These are phyloP conservation scores for Lagenidium sp. DNA, from an alignment of 352 stramenopile genomes.

Conservation along the genomic window DNA sequence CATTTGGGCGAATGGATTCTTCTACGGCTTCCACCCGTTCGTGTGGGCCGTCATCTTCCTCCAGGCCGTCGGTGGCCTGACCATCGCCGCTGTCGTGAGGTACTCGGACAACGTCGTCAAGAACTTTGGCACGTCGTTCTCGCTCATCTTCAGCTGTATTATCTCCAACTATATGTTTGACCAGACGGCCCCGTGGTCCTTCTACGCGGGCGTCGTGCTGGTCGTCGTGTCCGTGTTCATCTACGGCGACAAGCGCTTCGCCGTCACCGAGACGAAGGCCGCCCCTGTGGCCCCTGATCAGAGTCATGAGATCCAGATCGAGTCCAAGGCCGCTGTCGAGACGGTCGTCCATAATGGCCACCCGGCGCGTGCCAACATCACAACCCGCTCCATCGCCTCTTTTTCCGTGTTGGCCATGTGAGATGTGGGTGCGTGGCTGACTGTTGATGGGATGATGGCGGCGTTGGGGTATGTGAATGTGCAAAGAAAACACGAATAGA, in stretches of 20 bases:
- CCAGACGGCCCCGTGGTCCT: slow-evolving; percentile 53
- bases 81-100: slow-evolving; percentile 76
- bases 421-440: background rate
- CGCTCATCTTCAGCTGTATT: slow-evolving; percentile 81
- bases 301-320: slow-evolving; percentile 53
- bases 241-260: slow-evolving; percentile 78
- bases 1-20: slow-evolving; percentile 62
- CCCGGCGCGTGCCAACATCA: slow-evolving; percentile 23
- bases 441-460: too few species aligned
- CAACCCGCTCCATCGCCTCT: slow-evolving; percentile 29
- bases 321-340: slow-evolving; percentile 20
- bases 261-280: slow-evolving; percentile 15
- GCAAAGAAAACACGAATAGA: too few species aligned
- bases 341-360: slow-evolving; percentile 12
- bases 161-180: slow-evolving; percentile 88
- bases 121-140: slow-evolving; percentile 87
- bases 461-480: too few species aligned
- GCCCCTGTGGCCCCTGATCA: slow-evolving; percentile 16
- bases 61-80: slow-evolving; percentile 76
- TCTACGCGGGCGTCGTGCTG: slow-evolving; percentile 72
- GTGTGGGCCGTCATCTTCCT: slow-evolving; percentile 77
- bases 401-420: slow-evolving; percentile 30
- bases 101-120: slow-evolving; percentile 89
- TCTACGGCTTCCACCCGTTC: slow-evolving; percentile 67
- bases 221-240: slow-evolving; percentile 80